These are phyloP conservation scores for Psilocybe sp. DNA, from an alignment of 768 basidiomycete genomes.

Conservation along the genomic window DNA sequence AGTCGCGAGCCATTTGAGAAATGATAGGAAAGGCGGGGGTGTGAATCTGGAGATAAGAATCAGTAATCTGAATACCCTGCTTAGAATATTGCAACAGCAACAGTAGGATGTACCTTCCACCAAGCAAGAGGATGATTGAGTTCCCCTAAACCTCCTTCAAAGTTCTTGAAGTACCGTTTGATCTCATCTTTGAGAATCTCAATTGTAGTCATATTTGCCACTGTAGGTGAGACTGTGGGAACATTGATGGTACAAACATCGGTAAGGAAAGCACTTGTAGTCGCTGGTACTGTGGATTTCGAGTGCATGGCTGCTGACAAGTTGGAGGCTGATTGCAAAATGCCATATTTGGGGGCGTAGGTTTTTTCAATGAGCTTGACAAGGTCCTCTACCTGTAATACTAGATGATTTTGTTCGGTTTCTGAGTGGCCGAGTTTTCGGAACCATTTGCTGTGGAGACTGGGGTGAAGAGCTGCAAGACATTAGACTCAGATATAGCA, in stretches of 20 bases:
- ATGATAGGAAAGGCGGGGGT: too few relatives aligned
- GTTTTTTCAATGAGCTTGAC: background rate
- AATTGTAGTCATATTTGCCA: background rate
- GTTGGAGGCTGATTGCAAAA: too few relatives aligned
- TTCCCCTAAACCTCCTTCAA: slow-evolving; percentile 10
- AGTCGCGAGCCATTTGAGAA: slow-evolving; percentile 29
- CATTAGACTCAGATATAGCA: background rate
- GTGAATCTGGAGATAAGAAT: too few relatives aligned
- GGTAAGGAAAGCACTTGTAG: background rate
- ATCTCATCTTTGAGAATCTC: slow-evolving; percentile 8
- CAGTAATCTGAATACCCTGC: too few relatives aligned
- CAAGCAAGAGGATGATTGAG: slow-evolving; percentile 19
- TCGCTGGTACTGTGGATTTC: too few relatives aligned
- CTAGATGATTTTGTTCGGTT: background rate
- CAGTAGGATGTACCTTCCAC: slow-evolving; percentile 24
- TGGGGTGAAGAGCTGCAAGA: slow-evolving; percentile 22
- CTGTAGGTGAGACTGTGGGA: background rate
- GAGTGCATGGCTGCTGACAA: too few relatives aligned
- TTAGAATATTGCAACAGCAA: background rate
- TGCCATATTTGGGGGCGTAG: too few relatives aligned
- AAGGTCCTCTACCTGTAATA: background rate
- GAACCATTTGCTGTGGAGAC: slow-evolving; percentile 19
- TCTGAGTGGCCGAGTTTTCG: background rate
- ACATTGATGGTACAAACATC: background rate
- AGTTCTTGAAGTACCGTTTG: slow-evolving; percentile 10